A percentile compares a stretch with the other conserved stretches of the same genome.
Evolutionary conservation across 1,284 basidiomycete genomes (phyloP).

Genomic region (Papiliotrema flavescens): DNA sequence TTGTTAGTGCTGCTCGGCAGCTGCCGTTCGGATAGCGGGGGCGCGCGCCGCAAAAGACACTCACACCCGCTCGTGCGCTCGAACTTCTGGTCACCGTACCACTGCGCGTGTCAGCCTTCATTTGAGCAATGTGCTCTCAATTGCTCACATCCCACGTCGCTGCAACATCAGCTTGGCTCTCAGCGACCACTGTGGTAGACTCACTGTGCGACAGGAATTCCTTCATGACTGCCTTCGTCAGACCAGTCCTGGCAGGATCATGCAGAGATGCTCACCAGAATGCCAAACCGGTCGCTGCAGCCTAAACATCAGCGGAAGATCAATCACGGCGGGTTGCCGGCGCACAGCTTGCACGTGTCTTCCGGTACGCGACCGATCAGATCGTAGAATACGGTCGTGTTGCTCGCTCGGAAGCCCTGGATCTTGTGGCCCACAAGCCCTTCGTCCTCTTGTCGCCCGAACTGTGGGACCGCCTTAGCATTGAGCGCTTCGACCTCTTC

Average conservation of each 20-base stretch:
- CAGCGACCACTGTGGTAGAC: neutral
- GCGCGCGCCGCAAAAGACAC: neutral
- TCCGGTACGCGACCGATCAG: slow-evolving; percentile 3
- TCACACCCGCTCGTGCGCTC: slow-evolving; percentile 15
- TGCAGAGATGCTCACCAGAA: slow-evolving; percentile 6
- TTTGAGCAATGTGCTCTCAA: neutral
- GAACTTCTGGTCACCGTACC: slow-evolving; percentile 18
- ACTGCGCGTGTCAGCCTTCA: slow-evolving; percentile 7
- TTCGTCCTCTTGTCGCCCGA: slow-evolving; percentile 13
- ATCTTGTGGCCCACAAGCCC: slow-evolving; percentile 11
- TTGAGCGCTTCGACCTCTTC: slow-evolving; percentile 20
- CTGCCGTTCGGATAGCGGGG: neutral
- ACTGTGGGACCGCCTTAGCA: slow-evolving; percentile 15
- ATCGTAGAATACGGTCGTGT: slow-evolving; percentile 3
- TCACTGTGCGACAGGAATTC: slow-evolving; percentile 17
- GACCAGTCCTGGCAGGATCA: neutral
- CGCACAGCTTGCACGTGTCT: slow-evolving; percentile 3
- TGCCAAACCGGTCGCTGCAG: slow-evolving; percentile 19
- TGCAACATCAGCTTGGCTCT: neutral
- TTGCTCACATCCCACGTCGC: slow-evolving; percentile 21
- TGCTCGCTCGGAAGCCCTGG: slow-evolving; percentile 7
- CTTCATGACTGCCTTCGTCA: slow-evolving; percentile 15
- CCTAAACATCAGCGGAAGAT: neutral
- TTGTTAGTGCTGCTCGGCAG: neutral
- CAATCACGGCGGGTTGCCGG: too few species aligned